Evolutionary conservation across 768 basidiomycete genomes (phyloP).

Genomic region (Lactarius tabidus): DNA sequence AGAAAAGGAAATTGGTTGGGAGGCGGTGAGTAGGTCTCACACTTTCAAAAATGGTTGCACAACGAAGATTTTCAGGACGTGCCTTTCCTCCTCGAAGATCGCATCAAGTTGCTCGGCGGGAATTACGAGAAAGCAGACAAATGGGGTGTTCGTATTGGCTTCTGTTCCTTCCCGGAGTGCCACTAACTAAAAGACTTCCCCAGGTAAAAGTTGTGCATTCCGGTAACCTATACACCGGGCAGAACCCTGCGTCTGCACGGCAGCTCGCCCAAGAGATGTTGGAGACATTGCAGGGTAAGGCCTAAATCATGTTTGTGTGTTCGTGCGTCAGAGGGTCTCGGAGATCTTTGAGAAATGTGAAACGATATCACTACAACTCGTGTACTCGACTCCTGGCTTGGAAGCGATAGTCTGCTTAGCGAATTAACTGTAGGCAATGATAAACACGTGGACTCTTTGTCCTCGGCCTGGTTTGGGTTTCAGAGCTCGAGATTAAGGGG

Average conservation of each 20-base stretch:
- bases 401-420: background rate
- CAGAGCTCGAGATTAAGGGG: background rate
- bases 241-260: slow-evolving; percentile 67
- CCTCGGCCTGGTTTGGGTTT: background rate
- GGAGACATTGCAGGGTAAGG: slow-evolving; percentile 40
- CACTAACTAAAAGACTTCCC: background rate
- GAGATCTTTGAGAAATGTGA: background rate
- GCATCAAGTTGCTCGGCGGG: slow-evolving; percentile 61
- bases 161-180: background rate
- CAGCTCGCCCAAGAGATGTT: slow-evolving; percentile 54
- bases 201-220: slow-evolving; percentile 48
- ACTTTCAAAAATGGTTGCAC: background rate
- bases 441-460: background rate
- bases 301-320: background rate
- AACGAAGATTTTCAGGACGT: slow-evolving; percentile 38
- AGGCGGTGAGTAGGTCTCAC: slow-evolving; percentile 37
- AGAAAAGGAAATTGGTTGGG: slow-evolving; percentile 46
- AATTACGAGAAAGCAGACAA: slow-evolving; percentile 55
- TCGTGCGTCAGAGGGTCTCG: background rate
- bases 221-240: slow-evolving; percentile 62
- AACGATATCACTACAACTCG: background rate
- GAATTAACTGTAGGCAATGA: background rate
- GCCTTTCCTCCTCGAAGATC: slow-evolving; percentile 70
- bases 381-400: background rate
- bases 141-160: slow-evolving; percentile 48